Base-by-base conservation (phyloP, 2,329 filamentous ascomycete species). In the Uncinocarpus reesii region DNA sequence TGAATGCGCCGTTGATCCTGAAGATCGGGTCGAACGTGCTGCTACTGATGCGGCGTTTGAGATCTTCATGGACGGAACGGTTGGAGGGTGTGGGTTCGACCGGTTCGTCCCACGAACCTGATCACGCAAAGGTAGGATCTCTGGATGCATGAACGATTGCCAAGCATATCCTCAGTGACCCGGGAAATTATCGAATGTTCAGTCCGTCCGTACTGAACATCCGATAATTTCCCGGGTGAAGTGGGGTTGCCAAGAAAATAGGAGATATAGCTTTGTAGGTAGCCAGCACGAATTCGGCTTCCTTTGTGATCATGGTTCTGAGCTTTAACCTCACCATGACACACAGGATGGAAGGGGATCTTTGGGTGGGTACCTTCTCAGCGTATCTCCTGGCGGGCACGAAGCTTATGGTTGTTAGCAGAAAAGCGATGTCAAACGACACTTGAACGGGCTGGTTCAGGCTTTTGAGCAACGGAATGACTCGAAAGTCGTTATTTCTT, bases 391-490 rank as follows among this genome's bases (percentile, higher is more conserved):
- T 35, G 32, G 23, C 11, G 23, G 23, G 13, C 18, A 24, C 36
- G 26, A 40, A 40, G n/a, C 15, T 40, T 15, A 40, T 18, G 15
- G 18, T 40, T 6, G 5, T 42, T 42, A 29, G n/a, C 16, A 42
- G 23, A 42, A 28, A 29, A 15, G 16, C 24, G 6, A 28, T 2
- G 38, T 42, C 7, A 28, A 42, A 29, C 38, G 15, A 42, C 38
- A 29, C n/a, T n/a, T 42, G 23, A 29, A 42, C 15, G 21, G 38
- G 21, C 38, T 42, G 7, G 38, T 28, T 42, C 38, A 42, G 28
- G 24, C 38, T 29, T 42, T 29, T 42, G 24, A 42, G 38, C 38
- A 42, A 29, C 38, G 2, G 38, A 42, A 42, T 28, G 38, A 42
- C 8, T 28, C 38, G 16, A 29, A 42, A 7, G 38, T 42, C 18